phyloP scores from a whole-genome alignment of 2,329 filamentous ascomycete genomes.

The Colletotrichum graminicola region DNA sequence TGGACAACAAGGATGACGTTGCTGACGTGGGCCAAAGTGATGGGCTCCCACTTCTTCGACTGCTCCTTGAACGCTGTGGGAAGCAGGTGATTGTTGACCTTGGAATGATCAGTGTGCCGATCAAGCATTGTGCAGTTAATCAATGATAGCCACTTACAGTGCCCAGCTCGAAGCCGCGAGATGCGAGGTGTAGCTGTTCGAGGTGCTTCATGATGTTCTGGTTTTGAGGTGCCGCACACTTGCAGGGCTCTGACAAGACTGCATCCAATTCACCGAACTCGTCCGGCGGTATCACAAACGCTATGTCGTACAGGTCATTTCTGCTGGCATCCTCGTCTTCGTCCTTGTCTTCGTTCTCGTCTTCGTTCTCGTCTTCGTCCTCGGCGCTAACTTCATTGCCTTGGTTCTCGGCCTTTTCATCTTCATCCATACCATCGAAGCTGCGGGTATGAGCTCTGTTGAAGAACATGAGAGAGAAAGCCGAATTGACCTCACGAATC shows the following conservation, averaged over 20 bases:
- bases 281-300: background rate
- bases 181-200: slow-evolving; percentile 52
- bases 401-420: slow-evolving; percentile 38
- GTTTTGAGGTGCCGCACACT: background rate
- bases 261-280: slow-evolving; percentile 4
- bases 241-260: slow-evolving; percentile 38
- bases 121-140: too few relatives aligned
- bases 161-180: slow-evolving; percentile 67
- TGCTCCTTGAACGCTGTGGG: slow-evolving; percentile 64
- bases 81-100: slow-evolving; percentile 58
- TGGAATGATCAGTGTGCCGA: background rate
- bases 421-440: slow-evolving; percentile 32
- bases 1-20: slow-evolving; percentile 66
- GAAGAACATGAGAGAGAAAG: slow-evolving; percentile 49
- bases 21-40: slow-evolving; percentile 63
- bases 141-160: slow-evolving; percentile 51
- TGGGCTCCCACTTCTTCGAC: slow-evolving; percentile 63
- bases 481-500: slow-evolving; percentile 54
- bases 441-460: slow-evolving; percentile 43
- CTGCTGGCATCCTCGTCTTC: background rate
- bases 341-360: background rate
- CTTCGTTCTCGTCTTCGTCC: background rate
- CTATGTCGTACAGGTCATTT: background rate
- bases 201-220: slow-evolving; percentile 53
- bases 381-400: slow-evolving; percentile 42